Evolutionary conservation across 495 filamentous ascomycete genomes (phyloP), one percentile per base, ranked within the genome.

Genomic region (Filosporella fistucella): DNA sequence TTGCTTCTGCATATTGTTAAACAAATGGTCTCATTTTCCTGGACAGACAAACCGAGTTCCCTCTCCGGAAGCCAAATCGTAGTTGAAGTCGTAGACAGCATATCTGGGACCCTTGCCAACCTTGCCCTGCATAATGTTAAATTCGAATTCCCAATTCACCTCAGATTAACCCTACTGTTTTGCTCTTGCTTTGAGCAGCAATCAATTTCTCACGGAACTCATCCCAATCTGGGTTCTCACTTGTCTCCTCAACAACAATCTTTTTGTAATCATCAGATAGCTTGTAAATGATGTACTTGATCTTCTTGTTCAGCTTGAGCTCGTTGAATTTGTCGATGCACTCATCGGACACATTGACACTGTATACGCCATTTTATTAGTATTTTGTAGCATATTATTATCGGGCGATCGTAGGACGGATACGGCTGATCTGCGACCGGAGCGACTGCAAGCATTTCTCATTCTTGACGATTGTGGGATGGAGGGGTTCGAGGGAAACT

Each of bases 271-370:
- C 81, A 69, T 95, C 89, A 55, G 85, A 78, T 62, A 98, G 84
- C 78, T 95, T 95, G 86, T 82, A 97, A 81, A 98, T 86, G 73
- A 98, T 85, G 74, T 81, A 98, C 74, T 94, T 96, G 75, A 81
- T 72, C 68, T 83, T 82, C 67, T 90, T 89, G 72, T 74, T 80
- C 57, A 91, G 78, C 78, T 95, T 95, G 51, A 98, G 84, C 45
- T 95, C 82, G 65, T 95, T 91, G 82, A 88, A 97, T 51, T 73
- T 70, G 42, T 66, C 65, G 68, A 95, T 74, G 81, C 91, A 95
- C 28, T 96, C 87, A 58, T 81, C 76, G 49, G 72, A 63, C 53
- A 97, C 78, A 46, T 78, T 72, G 57, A 93, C 89, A 74, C 91
- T 96, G 62, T 39, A 35, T n/a, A 25, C 28, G 20, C 4, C 12